Base-by-base conservation (phyloP, 192 early-diverging fungal species). In the Coemansia sp. region DNA sequence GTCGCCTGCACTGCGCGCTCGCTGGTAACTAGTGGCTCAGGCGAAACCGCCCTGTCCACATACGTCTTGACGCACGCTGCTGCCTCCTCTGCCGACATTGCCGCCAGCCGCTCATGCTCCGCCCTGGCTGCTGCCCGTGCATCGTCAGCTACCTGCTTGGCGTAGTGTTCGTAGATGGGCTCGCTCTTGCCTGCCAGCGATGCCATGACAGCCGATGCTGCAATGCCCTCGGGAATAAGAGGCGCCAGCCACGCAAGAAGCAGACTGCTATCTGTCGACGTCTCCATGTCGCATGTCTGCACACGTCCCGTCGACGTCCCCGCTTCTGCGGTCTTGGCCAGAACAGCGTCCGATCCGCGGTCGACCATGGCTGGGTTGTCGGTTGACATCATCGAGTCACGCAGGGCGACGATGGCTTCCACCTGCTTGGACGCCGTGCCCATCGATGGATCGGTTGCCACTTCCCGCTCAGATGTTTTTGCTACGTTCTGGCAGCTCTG, bases 161-260 rank as follows among this genome's bases (percentile, higher is more conserved):
- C 57, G 47, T 65, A 41, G n/a, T 70, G 60, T 56, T 79, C 71
- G 44, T 72, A 65, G 4, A 79, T 57, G 6, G 76, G 67, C 41
- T 68, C 70, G 30, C 76, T 70, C 36, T 52, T 41, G 19, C 76
- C 62, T 34, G 48, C 52, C 2, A 79, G 76, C n/a, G 76, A 66
- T 6, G 66, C 57, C 19, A 79, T 44, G 13, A 66, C 70, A 4
- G 67, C 57, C 14, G 67, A 54, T 7, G 55, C 27, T 1, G 67
- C 19, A 36, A 79, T 54, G 14, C 70, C 76, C 0, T 36, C 63
- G 0, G 76, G 76, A 25, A 79, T 63, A 15, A 79, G 55, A 14
- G 76, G 76, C 41, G 66, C 62, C 11, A 79, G 70, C 76, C 76
- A 79, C 29, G 55, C 55, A 19, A 58, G 38, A 19, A 79, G 53